Percentiles rank a stretch among this genome's conserved stretches.
Evolutionary conservation across 129 eudicot genomes (phyloP).

Genomic region (Apium graveolens): DNA sequence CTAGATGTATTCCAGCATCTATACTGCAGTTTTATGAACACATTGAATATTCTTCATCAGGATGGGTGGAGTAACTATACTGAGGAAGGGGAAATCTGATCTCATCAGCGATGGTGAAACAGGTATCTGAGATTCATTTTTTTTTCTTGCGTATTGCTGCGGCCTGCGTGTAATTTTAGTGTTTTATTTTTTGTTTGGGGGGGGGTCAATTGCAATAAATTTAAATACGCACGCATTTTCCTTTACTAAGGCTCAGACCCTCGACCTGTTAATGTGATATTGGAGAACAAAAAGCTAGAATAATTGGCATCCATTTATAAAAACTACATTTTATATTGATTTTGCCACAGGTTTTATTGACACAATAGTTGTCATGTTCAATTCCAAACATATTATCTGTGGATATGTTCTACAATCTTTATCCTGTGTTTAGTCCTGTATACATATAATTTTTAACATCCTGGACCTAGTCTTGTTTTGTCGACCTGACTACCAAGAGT

Average conservation of each 20-base stretch:
- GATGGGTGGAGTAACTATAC: conserved; percentile 83
- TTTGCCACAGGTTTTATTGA: neutral
- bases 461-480: neutral
- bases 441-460: too few species aligned
- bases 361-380: neutral
- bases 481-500: neutral
- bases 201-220: too few species aligned
- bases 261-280: neutral
- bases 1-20: neutral
- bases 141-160: neutral
- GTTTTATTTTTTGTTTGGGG: too few species aligned
- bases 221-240: too few species aligned
- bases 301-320: neutral
- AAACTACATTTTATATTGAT: neutral
- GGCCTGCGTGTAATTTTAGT: too few species aligned
- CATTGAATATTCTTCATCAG: conserved; percentile 34
- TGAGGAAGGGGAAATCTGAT: conserved; percentile 82
- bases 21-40: neutral
- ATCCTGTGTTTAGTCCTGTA: neutral
- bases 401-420: too few species aligned
- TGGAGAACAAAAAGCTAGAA: neutral
- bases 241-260: too few species aligned
- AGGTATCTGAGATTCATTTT: conserved; percentile 31
- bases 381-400: neutral
- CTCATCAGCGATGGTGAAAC: conserved; percentile 65